Percentiles rank a stretch among this genome's conserved stretches.
These are phyloP conservation scores for Colletotrichum scovillei DNA, from an alignment of 2,329 filamentous ascomycete genomes.

Conservation along the genomic window DNA sequence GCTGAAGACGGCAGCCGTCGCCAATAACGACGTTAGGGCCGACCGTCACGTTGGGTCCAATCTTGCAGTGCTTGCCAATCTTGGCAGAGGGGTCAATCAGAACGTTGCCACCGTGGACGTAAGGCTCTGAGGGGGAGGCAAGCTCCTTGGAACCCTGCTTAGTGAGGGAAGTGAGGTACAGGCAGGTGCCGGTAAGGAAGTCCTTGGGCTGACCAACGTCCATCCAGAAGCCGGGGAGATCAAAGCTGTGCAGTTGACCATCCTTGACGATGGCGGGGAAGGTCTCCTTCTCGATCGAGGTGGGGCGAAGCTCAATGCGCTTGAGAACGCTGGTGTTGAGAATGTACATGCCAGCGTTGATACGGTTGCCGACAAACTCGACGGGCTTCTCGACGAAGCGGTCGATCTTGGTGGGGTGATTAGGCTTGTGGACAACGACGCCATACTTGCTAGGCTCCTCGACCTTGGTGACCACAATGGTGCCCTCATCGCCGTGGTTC, in stretches of 20 bases:
- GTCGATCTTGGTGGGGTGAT: slow-evolving; percentile 91
- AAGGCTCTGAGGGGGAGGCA: slow-evolving; percentile 78
- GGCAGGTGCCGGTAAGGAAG: slow-evolving; percentile 94
- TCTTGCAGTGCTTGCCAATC: slow-evolving; percentile 98
- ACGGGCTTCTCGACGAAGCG: slow-evolving; percentile 99
- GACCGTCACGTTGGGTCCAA: slow-evolving; percentile 96
- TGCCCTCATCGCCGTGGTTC: slow-evolving; percentile 92
- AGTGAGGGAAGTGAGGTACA: slow-evolving; percentile 92
- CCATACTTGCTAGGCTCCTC: slow-evolving; percentile 99
- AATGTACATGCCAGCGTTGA: slow-evolving; percentile 99
- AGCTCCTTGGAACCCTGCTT: slow-evolving; percentile 92
- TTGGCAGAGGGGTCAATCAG: slow-evolving; percentile 93
- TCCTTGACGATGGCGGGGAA: slow-evolving; percentile 95
- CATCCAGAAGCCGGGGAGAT: slow-evolving; percentile 99
- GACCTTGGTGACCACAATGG: slow-evolving; percentile 98
- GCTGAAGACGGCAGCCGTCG: slow-evolving; percentile 92
- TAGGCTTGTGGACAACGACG: slow-evolving; percentile 97
- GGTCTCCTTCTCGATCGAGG: slow-evolving; percentile 98
- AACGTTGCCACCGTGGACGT: slow-evolving; percentile 93
- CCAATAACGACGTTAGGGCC: slow-evolving; percentile 92
- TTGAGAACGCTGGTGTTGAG: slow-evolving; percentile 91
- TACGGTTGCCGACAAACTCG: slow-evolving; percentile 98
- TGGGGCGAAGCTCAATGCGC: slow-evolving; percentile 95
- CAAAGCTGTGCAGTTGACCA: slow-evolving; percentile 92
- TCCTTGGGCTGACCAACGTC: slow-evolving; percentile 99